Base-by-base conservation (phyloP, 345 rosid genomes). In the Euphorbia pulcherrima region DNA sequence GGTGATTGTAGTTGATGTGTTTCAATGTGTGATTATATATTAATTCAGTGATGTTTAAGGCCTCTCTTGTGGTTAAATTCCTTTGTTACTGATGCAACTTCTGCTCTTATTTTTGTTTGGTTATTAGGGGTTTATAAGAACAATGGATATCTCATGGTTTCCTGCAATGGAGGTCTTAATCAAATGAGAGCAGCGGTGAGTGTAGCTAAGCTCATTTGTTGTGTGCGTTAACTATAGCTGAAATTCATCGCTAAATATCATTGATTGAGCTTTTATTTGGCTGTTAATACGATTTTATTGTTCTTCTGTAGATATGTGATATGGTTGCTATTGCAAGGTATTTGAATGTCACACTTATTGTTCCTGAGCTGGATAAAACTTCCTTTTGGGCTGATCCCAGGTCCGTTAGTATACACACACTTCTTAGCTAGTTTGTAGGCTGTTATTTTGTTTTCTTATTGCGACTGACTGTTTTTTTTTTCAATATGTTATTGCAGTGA, bases 371-470 rank as follows among this genome's bases (percentile, higher is more conserved):
- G 62, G 96, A 90, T 75, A 90, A 90, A 80, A 75, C 88, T 58
- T 90, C 96, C 14, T 90, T 88, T 69, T 90, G 97, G 97, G 88
- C 90, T 76, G 97, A 90, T 81, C 94, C 92, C 62, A 88, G 97
- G 97, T 88, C 55, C 21, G 81, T 64, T 21, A 39, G 54, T 21
- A 51, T 11, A 55, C 62, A 14, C 59, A 55, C 62, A 14, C 59
- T 52, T 65, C 1, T 12, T 46, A 17, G 24, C 35, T 20, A 17
- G 8, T 60, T 64, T 60, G 60, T 59, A 27, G 37, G 21, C 28
- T 28, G 8, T 14, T 39, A 8, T 60, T 39, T 60, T 39, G 2
- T 26, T 30, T 30, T 56, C 60, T 10, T 40, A 33, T 21, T 29
- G 14, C 41, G n/a, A 29, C 7, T 10, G 2, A n/a, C n/a, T n/a